These are phyloP conservation scores for Curvularia spicifera DNA, from an alignment of 2,329 filamentous ascomycete species.

Conservation along the genomic window DNA sequence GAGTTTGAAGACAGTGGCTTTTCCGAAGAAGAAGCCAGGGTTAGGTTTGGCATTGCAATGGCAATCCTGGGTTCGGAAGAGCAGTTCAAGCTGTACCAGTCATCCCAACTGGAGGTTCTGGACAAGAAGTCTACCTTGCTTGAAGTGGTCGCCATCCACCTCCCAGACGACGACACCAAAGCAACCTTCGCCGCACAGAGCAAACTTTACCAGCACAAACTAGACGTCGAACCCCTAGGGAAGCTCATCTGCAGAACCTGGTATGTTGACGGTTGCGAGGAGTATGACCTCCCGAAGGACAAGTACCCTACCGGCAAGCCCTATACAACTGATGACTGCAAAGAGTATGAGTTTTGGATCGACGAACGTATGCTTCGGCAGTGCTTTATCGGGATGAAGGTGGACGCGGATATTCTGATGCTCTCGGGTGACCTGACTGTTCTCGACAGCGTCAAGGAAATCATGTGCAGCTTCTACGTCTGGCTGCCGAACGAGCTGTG, in stretches of 20 bases:
- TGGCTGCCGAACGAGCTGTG: conserved; percentile 54
- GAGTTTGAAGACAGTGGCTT: conserved; percentile 46
- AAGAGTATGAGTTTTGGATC: conserved; percentile 65
- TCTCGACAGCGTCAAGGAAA: conserved; percentile 49
- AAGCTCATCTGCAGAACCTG: conserved; percentile 61
- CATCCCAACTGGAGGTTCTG: conserved; percentile 25
- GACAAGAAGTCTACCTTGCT: conserved; percentile 40
- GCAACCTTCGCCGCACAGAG: conserved; percentile 56
- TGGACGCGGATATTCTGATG: conserved; percentile 45
- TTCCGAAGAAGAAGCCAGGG: conserved; percentile 54
- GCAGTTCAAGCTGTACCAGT: conserved; percentile 48
- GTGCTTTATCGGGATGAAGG: conserved; percentile 65
- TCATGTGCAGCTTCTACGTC: conserved; percentile 54
- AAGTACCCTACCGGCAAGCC: conserved; percentile 36
- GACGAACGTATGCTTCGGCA: conserved; percentile 66
- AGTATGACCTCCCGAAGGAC: conserved; percentile 49
- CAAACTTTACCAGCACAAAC: conserved; percentile 44
- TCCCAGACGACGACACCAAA: conserved; percentile 52
- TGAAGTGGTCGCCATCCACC: conserved; percentile 57
- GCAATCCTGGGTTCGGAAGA: conserved; percentile 54
- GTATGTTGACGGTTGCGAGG: conserved; percentile 50
- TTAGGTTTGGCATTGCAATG: conserved; percentile 60
- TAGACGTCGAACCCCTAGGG: conserved; percentile 58
- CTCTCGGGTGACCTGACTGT: conserved; percentile 36
- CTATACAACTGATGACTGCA: conserved; percentile 40